Base-by-base conservation (phyloP, 352 stramenopile genomes). In the Phytophthora brassicae region DNA sequence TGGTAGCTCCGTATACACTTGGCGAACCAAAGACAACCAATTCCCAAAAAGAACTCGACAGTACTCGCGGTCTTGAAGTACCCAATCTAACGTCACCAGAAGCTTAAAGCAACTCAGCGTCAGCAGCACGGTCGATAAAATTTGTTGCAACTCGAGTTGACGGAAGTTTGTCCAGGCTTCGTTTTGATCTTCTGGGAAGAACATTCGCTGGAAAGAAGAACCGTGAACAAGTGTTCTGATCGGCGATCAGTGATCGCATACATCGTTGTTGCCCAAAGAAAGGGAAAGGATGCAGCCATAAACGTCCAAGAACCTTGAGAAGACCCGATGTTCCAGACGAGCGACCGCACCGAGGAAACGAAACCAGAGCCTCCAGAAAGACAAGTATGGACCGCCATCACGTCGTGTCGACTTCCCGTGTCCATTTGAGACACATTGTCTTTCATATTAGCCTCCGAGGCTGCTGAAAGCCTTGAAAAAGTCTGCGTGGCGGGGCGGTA, bases 241-340 rank as follows among this genome's bases (percentile, higher is more conserved):
- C n/a, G n/a, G n/a, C n/a, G n/a, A n/a, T n/a, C n/a, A n/a, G n/a
- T n/a, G n/a, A n/a, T 45, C 66, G 56, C 0, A 19, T 44, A 71
- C 19, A 66, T 50, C 36, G 63, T 19, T 22, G 38, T 35, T 17
- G 52, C 60, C 77, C 77, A 89, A 5, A 68, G 11, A 6, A 81
- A 63, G 4, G 77, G 77, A 17, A 69, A 79, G 16, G 54, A 26
- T 47, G 68, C 36, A n/a, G 47, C 55, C 43, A 84, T 22, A 24
- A 89, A 78, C 24, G 80, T 86, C 75, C 75, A 88, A 0, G 80
- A 89, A 17, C 80, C 80, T 31, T 84, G 64, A 16, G 70, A 60
- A 24, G 48, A 57, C 4, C 46, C 60, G 14, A 61, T 23, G 50
- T 74, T 71, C 47, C 50, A 64, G 29, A 61, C 66, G n/a, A 55